Base-by-base conservation (phyloP, 129 eudicot species). In the Helianthus tuberosus region DNA sequence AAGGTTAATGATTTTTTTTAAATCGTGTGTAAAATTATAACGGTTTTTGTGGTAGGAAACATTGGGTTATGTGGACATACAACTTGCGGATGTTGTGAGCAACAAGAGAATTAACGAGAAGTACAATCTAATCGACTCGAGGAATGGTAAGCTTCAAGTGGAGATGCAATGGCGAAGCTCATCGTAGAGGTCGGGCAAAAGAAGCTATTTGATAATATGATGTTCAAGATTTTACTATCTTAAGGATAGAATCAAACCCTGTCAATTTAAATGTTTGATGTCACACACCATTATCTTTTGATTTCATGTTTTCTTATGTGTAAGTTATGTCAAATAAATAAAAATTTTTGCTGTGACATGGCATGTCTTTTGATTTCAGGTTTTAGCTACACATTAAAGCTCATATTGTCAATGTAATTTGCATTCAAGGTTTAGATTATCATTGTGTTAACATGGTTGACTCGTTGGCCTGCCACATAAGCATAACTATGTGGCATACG, bases 131-230 rank as follows among this genome's bases (percentile, higher is more conserved):
- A 93, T 93, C 36, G 98, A 93, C 87, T 93, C 98, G 4, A 93
- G 90, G 81, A 93, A 93, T 64, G 98, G 98, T 57, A 73, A 82
- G 66, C 81, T 93, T 89, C 96, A 89, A 84, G 86, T 93, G 64
- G 96, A 89, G 86, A 46, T 93, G 87, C 96, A 93, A 55, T 93
- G 98, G 96, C 84, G 95, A 73, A 82, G 96, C 58, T 76, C 83
- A 11, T 32, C 84, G 52, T 79, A 72, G 35, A 51, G 6, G 15
- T 25, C 25, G 5, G 32, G 54, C 5, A 14, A n/a, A 14, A 60
- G n/a, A 8, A 49, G 62, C 49, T 29, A 63, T 63, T n/a, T 62
- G 50, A 70, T 60, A 46, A 71, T 17, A 17, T 59, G 62, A 13
- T 38, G 15, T 50, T 69, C 48, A 49, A 38, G 71, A 36, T 69